A percentile compares a stretch with the other conserved stretches of the same genome.
Evolutionary conservation across 768 basidiomycete genomes (phyloP).

Genomic region (Symmetrospora coprosmae): DNA sequence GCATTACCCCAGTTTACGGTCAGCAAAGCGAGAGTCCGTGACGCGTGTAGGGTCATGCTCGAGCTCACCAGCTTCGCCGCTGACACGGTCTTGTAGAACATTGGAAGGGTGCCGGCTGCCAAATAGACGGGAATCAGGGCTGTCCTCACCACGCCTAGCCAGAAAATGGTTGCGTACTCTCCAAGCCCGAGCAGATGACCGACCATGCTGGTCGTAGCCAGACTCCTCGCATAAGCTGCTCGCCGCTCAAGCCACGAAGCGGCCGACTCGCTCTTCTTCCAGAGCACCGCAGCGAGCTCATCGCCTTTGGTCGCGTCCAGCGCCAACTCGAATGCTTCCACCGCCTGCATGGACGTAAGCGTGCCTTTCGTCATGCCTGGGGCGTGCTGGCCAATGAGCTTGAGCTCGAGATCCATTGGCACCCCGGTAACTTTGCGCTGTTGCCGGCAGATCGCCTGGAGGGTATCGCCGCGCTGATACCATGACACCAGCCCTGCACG

Average conservation of each 20-base stretch:
- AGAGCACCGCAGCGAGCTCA: slow-evolving; percentile 27
- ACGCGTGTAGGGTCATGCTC: too few relatives aligned
- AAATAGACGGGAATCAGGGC: too few relatives aligned
- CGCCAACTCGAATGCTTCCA: slow-evolving; percentile 28
- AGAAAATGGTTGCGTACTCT: slow-evolving; percentile 26
- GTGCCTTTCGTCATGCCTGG: slow-evolving; percentile 1
- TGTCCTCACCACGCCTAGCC: too few relatives aligned
- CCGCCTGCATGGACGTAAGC: neutral
- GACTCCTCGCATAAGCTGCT: slow-evolving; percentile 26
- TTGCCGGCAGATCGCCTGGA: slow-evolving; percentile 10
- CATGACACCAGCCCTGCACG: slow-evolving; percentile 1
- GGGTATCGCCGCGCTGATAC: slow-evolving; percentile 17
- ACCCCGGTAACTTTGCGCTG: neutral
- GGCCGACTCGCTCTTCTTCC: slow-evolving; percentile 27
- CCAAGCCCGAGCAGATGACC: slow-evolving; percentile 39
- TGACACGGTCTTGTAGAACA: slow-evolving; percentile 26
- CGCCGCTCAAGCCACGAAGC: slow-evolving; percentile 28
- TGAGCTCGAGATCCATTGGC: slow-evolving; percentile 10
- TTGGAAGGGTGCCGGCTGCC: slow-evolving; percentile 37
- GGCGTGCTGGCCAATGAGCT: neutral
- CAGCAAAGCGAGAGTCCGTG: slow-evolving; percentile 22
- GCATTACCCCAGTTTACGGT: slow-evolving; percentile 33
- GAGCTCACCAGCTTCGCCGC: slow-evolving; percentile 28
- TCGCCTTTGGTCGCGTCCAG: slow-evolving; percentile 30
- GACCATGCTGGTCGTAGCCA: slow-evolving; percentile 34